Evolutionary conservation across 2,329 filamentous ascomycete genomes (phyloP).

Genomic region (Fusarium graminum): DNA sequence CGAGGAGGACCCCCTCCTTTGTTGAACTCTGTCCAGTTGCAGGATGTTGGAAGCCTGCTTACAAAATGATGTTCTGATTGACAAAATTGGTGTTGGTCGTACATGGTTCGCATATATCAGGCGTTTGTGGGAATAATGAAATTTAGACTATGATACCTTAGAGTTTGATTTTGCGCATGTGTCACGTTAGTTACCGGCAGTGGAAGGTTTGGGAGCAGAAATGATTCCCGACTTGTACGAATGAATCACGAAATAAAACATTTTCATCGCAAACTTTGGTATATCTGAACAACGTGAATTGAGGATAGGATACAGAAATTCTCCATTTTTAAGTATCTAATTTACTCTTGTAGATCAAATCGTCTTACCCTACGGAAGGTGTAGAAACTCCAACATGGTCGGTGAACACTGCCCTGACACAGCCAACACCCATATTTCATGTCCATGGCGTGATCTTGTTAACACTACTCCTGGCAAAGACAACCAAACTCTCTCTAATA

Average conservation of each 20-base stretch:
- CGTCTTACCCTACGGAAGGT: neutral
- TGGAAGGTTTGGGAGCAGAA: slow-evolving; percentile 13
- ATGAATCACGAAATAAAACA: slow-evolving; percentile 40
- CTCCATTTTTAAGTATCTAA: neutral
- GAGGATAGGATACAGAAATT: neutral
- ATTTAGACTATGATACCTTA: slow-evolving; percentile 51
- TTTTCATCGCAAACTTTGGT: slow-evolving; percentile 10
- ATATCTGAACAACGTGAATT: neutral
- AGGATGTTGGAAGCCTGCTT: slow-evolving; percentile 53
- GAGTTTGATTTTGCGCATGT: slow-evolving; percentile 47
- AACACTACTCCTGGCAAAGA: neutral
- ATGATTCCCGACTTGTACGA: slow-evolving; percentile 36
- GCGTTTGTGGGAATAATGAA: slow-evolving; percentile 45
- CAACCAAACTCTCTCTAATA: too few species aligned
- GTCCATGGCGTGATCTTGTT: too few species aligned
- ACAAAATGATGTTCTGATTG: slow-evolving; percentile 31
- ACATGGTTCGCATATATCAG: slow-evolving; percentile 37
- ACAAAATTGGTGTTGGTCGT: slow-evolving; percentile 18
- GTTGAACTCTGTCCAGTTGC: slow-evolving; percentile 50
- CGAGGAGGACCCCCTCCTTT: slow-evolving; percentile 49
- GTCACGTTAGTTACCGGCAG: slow-evolving; percentile 31
- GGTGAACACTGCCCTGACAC: neutral
- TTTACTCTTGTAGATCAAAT: neutral
- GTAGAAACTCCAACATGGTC: neutral
- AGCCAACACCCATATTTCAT: too few species aligned